phyloP scores from a whole-genome alignment of 768 basidiomycete genomes.

The Agaricus subrufescens region DNA sequence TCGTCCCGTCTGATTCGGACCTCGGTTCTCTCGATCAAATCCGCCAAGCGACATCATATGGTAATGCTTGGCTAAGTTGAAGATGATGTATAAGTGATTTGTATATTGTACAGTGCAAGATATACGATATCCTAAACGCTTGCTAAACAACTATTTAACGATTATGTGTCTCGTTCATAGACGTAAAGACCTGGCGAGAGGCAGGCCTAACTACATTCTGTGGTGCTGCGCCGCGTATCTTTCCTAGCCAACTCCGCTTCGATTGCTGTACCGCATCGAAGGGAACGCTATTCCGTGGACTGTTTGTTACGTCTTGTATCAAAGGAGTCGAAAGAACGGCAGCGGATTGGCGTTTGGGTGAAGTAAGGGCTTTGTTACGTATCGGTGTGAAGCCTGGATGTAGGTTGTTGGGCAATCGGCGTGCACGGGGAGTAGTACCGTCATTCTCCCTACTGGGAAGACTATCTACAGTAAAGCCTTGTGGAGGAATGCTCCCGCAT shows the following conservation, averaged over 20 bases:
- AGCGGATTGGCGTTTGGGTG: conserved; percentile 42
- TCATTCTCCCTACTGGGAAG: conserved; percentile 36
- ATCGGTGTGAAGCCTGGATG: conserved; percentile 73
- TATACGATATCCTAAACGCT: background rate
- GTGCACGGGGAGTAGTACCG: conserved; percentile 53
- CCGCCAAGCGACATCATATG: background rate
- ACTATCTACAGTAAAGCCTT: conserved; percentile 59
- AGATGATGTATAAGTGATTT: background rate
- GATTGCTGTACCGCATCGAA: conserved; percentile 35
- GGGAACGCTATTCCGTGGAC: conserved; percentile 34
- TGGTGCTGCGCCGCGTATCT: conserved; percentile 50
- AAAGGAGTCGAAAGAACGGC: conserved; percentile 30
- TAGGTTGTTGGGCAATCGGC: conserved; percentile 51
- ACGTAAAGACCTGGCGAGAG: conserved; percentile 6
- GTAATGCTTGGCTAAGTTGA: background rate
- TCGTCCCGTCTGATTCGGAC: too few species aligned
- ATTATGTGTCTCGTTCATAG: background rate
- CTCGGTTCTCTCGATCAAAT: background rate
- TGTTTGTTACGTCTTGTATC: conserved; percentile 64
- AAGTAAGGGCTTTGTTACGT: conserved; percentile 44
- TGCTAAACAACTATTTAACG: background rate
- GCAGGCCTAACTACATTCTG: conserved; percentile 19
- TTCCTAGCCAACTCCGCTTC: conserved; percentile 70
- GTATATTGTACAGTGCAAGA: conserved; percentile 5
- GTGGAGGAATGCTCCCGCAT: conserved; percentile 50